Conservation (phyloP, 1,284 basidiomycete genomes). For the Cryptococcus deneoformans region DNA sequence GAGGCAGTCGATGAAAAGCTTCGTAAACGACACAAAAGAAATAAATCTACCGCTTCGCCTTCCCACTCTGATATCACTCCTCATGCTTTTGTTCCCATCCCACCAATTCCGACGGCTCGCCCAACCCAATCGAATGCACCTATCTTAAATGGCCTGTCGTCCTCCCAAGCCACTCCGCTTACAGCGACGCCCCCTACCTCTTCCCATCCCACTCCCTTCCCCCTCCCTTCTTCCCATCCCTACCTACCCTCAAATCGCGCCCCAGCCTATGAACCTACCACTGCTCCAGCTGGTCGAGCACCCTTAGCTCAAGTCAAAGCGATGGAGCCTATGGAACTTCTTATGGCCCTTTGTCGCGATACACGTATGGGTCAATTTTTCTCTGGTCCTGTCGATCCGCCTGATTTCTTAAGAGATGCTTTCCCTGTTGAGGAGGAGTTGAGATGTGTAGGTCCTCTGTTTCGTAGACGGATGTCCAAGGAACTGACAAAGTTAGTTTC, state of each 20-base stretch:
- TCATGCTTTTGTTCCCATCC: too few relatives aligned
- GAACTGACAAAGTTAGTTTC: slow-evolving; percentile 21
- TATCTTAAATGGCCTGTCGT: too few relatives aligned
- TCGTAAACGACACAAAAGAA: slow-evolving; percentile 16
- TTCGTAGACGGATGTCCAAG: too few relatives aligned
- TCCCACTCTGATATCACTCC: too few relatives aligned
- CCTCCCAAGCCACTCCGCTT: neutral
- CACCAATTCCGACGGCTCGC: too few relatives aligned
- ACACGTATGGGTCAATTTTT: slow-evolving; percentile 44
- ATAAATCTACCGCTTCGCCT: too few relatives aligned
- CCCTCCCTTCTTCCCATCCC: neutral
- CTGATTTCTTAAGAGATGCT: slow-evolving; percentile 31
- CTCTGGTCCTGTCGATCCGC: slow-evolving; percentile 28
- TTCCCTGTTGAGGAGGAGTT: slow-evolving; percentile 37
- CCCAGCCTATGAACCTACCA: neutral
- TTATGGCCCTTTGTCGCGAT: slow-evolving; percentile 35
- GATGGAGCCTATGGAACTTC: slow-evolving; percentile 29
- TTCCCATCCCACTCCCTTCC: neutral
- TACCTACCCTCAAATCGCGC: neutral
- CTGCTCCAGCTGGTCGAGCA: neutral
- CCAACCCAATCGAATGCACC: too few relatives aligned
- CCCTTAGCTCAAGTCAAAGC: neutral
- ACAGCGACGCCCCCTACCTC: neutral
- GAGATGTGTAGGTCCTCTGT: slow-evolving; percentile 25
- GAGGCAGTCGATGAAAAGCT: slow-evolving; percentile 23